Percentiles rank a stretch among this genome's conserved stretches.
Conservation (phyloP, 2,329 filamentous ascomycete genomes). For the Parastagonospora avenae region DNA sequence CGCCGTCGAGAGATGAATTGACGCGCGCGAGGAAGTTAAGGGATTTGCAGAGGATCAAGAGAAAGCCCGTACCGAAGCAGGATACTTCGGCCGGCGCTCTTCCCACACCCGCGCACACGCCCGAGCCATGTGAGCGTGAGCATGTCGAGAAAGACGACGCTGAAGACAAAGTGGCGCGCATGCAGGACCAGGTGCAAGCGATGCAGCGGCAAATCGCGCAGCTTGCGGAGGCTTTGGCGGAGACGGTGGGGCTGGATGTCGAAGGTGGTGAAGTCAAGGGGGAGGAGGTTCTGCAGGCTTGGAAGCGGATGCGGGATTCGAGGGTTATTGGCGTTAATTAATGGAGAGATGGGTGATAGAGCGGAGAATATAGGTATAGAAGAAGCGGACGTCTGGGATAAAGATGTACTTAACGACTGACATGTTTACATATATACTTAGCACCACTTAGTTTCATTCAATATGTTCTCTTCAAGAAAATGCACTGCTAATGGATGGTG, state of each 20-base stretch:
- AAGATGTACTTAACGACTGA: neutral
- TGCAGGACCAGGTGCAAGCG: conserved; percentile 23
- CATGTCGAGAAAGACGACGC: conserved; percentile 11
- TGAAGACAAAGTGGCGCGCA: conserved; percentile 17
- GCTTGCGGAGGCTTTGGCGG: conserved; percentile 31
- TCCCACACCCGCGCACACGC: conserved; percentile 20
- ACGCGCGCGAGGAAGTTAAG: conserved; percentile 30
- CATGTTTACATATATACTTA: neutral
- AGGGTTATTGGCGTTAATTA: neutral
- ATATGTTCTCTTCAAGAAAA: neutral
- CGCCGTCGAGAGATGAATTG: conserved; percentile 21
- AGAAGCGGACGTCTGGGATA: too few species aligned
- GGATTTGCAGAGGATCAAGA: conserved; percentile 31
- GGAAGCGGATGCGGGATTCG: conserved; percentile 9
- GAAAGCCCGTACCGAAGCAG: conserved; percentile 19
- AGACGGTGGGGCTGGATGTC: conserved; percentile 30
- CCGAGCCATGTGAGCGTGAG: conserved; percentile 8
- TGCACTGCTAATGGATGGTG: neutral
- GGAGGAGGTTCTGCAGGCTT: conserved; percentile 21
- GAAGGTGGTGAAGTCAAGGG: conserved; percentile 25
- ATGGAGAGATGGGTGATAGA: neutral
- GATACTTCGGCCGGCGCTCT: conserved; percentile 13
- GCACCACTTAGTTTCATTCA: neutral
- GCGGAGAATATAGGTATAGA: too few species aligned
- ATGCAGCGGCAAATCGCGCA: conserved; percentile 34